These are phyloP conservation scores for Sanghuangporus baumii DNA, from an alignment of 1,284 basidiomycete genomes.

Conservation along the genomic window DNA sequence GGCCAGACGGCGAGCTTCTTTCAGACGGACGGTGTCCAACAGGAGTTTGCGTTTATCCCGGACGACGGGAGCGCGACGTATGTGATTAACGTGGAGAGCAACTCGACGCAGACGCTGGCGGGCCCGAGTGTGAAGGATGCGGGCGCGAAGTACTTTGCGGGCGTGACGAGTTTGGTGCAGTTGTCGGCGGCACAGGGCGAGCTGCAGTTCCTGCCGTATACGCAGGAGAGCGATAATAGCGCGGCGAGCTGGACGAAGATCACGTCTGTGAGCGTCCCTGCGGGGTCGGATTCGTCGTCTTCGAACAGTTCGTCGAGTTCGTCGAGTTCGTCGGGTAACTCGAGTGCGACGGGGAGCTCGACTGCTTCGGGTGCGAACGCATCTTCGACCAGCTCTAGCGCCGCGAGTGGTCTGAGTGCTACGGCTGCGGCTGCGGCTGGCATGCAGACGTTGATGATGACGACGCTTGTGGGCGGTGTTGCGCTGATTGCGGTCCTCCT, in stretches of 20 bases:
- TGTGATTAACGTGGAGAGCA: conserved; percentile 74
- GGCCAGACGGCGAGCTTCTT: conserved; percentile 79
- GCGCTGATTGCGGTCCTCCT: conserved; percentile 1
- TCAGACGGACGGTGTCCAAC: conserved; percentile 63
- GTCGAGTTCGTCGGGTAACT: no score
- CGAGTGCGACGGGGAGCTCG: not conserved
- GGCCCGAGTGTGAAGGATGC: conserved; percentile 67
- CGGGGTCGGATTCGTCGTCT: not conserved
- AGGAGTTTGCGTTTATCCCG: conserved; percentile 81
- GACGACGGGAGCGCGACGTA: conserved; percentile 76
- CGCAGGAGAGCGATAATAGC: conserved; percentile 37
- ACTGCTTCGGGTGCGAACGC: not conserved
- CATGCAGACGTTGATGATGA: not conserved
- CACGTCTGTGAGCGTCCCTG: conserved; percentile 26
- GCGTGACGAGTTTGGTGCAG: conserved; percentile 68
- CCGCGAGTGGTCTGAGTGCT: not conserved
- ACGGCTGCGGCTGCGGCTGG: not conserved
- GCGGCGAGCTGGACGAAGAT: conserved; percentile 47
- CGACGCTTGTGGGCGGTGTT: not conserved
- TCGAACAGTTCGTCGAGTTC: not conserved
- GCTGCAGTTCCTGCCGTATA: conserved; percentile 66
- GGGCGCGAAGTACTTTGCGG: conserved; percentile 67
- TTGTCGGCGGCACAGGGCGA: conserved; percentile 55
- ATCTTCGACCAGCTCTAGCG: not conserved
- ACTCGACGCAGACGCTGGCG: conserved; percentile 68